phyloP scores from a whole-genome alignment of 768 basidiomycete genomes.

The Daedaleopsis sinensis region DNA sequence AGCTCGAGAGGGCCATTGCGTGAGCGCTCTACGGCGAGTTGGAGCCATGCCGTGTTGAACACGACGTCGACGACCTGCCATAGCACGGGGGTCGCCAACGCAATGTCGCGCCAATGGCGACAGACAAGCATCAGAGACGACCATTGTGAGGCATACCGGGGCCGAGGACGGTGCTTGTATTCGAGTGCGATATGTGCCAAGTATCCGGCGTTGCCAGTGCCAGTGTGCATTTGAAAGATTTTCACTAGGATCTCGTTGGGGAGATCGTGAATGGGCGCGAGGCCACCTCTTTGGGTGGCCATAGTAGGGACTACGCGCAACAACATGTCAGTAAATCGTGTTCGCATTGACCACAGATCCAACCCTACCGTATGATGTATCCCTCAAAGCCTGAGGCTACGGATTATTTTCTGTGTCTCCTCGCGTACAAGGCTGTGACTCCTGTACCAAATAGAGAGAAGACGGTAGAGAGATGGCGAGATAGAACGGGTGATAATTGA shows the following conservation, averaged over 20 bases:
- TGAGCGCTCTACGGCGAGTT: neutral
- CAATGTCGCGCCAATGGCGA: slow-evolving; percentile 10
- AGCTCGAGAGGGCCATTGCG: neutral
- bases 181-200: too few species aligned
- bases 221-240: neutral
- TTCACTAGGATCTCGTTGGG: slow-evolving; percentile 2
- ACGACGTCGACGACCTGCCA: slow-evolving; percentile 10
- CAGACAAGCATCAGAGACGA: slow-evolving; percentile 12
- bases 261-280: neutral
- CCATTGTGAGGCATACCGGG: neutral
- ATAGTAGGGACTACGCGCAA: too few species aligned
- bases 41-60: neutral
- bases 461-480: too few species aligned
- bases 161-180: neutral
- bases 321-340: too few species aligned
- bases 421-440: too few species aligned
- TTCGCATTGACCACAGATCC: too few species aligned
- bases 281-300: too few species aligned
- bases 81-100: neutral
- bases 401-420: too few species aligned
- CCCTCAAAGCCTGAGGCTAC: too few species aligned
- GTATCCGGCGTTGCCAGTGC: neutral
- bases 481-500: too few species aligned
- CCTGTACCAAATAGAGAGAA: too few species aligned
- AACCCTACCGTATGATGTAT: too few species aligned